Conservation (phyloP, 2,329 filamentous ascomycete genomes). For the Colletotrichum eleusines region DNA sequence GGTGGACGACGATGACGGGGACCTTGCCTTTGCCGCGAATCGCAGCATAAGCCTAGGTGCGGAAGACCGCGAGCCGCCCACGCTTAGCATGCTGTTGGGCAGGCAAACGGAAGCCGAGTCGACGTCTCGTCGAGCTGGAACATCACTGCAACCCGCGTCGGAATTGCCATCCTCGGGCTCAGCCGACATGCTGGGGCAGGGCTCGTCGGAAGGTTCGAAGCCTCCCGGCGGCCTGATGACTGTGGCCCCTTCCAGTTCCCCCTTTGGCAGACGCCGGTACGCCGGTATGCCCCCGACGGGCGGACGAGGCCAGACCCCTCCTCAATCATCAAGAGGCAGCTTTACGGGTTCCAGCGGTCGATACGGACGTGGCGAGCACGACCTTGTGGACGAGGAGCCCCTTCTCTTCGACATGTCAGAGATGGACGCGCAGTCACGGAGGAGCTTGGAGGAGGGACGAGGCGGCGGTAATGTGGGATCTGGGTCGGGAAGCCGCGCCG, state of each 20-base stretch:
- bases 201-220: conserved; percentile 58
- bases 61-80: conserved; percentile 73
- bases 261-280: conserved; percentile 62
- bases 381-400: conserved; percentile 74
- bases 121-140: conserved; percentile 20
- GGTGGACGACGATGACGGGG: conserved; percentile 70
- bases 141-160: conserved; percentile 56
- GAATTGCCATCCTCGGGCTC: conserved; percentile 56
- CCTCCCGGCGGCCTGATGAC: conserved; percentile 60
- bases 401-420: conserved; percentile 81
- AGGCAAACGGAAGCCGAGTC: conserved; percentile 56
- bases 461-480: conserved; percentile 55
- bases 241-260: conserved; percentile 56
- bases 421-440: conserved; percentile 69
- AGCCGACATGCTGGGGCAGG: conserved; percentile 56
- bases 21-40: conserved; percentile 70
- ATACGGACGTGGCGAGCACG: conserved; percentile 57
- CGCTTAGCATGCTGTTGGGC: conserved; percentile 72
- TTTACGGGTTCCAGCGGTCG: conserved; percentile 56
- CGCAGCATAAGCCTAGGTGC: conserved; percentile 77
- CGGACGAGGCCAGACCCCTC: conserved; percentile 57
- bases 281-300: conserved; percentile 52
- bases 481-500: conserved; percentile 50
- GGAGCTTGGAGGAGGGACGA: conserved; percentile 68
- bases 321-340: conserved; percentile 60